These are phyloP conservation scores for Aspergillus saccharolyticus DNA, from an alignment of 495 filamentous ascomycete genomes.

Conservation along the genomic window DNA sequence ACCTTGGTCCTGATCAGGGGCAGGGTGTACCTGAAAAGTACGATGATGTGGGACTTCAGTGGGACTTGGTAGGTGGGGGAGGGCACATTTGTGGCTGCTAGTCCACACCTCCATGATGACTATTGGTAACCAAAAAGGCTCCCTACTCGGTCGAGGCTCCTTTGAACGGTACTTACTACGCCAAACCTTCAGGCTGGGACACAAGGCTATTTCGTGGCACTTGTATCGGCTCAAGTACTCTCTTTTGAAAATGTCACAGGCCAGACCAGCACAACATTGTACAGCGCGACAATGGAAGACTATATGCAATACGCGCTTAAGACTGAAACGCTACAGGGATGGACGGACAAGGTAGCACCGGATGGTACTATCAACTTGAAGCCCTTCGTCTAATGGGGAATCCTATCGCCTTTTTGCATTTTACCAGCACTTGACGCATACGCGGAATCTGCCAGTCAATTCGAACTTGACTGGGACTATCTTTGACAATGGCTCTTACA, in stretches of 20 bases:
- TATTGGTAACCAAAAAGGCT: neutral
- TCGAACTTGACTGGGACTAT: slow-evolving; percentile 18
- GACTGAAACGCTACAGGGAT: slow-evolving; percentile 15
- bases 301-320: slow-evolving; percentile 14
- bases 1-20: slow-evolving; percentile 45
- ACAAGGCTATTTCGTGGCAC: slow-evolving; percentile 28
- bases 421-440: slow-evolving; percentile 30
- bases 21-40: slow-evolving; percentile 41
- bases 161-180: slow-evolving; percentile 25
- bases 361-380: slow-evolving; percentile 15
- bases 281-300: neutral
- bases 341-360: slow-evolving; percentile 11
- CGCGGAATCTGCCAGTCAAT: slow-evolving; percentile 22
- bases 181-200: slow-evolving; percentile 36
- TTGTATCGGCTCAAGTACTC: slow-evolving; percentile 26
- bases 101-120: neutral
- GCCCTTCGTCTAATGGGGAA: neutral
- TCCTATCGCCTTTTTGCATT: slow-evolving; percentile 32
- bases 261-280: slow-evolving; percentile 3
- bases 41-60: slow-evolving; percentile 28
- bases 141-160: slow-evolving; percentile 23
- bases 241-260: slow-evolving; percentile 15
- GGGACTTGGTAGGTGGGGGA: slow-evolving; percentile 32
- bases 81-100: neutral
- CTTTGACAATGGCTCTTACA: slow-evolving; percentile 42